These are phyloP conservation scores for Boletus edulis DNA, from an alignment of 768 basidiomycete species.

Conservation along the genomic window DNA sequence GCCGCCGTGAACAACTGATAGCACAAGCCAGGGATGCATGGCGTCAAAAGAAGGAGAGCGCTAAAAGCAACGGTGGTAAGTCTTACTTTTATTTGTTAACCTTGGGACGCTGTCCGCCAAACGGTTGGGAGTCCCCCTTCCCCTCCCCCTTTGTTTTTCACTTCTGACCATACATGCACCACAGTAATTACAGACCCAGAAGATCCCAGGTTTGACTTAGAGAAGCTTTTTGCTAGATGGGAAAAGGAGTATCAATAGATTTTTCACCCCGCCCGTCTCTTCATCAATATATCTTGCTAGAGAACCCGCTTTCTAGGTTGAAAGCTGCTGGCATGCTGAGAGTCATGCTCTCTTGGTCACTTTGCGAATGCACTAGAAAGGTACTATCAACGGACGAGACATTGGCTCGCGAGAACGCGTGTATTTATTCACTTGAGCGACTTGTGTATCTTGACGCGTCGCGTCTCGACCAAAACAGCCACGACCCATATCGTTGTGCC, in stretches of 20 bases:
- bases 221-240: slow-evolving; percentile 79
- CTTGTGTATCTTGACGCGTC: slow-evolving; percentile 24
- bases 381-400: not conserved
- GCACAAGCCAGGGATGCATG: slow-evolving; percentile 88
- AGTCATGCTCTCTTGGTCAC: not conserved
- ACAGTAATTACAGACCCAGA: slow-evolving; percentile 92
- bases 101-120: not conserved
- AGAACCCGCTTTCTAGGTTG: slow-evolving; percentile 14
- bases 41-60: slow-evolving; percentile 68
- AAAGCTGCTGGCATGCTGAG: slow-evolving; percentile 1
- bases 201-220: slow-evolving; percentile 93
- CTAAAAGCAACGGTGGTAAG: slow-evolving; percentile 56
- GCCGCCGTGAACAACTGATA: slow-evolving; percentile 74
- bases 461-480: slow-evolving; percentile 19
- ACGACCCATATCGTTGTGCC: not conserved
- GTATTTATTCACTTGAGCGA: not conserved
- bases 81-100: slow-evolving; percentile 14
- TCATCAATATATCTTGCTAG: slow-evolving; percentile 29
- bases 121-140: not conserved
- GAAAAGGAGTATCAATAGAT: slow-evolving; percentile 64
- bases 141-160: not conserved
- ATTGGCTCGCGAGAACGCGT: not conserved
- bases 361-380: slow-evolving; percentile 9
- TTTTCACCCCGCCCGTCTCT: slow-evolving; percentile 16
- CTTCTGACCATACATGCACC: slow-evolving; percentile 11